These are phyloP conservation scores for Backusella luteola DNA, from an alignment of 192 early-diverging fungal genomes.

Conservation along the genomic window DNA sequence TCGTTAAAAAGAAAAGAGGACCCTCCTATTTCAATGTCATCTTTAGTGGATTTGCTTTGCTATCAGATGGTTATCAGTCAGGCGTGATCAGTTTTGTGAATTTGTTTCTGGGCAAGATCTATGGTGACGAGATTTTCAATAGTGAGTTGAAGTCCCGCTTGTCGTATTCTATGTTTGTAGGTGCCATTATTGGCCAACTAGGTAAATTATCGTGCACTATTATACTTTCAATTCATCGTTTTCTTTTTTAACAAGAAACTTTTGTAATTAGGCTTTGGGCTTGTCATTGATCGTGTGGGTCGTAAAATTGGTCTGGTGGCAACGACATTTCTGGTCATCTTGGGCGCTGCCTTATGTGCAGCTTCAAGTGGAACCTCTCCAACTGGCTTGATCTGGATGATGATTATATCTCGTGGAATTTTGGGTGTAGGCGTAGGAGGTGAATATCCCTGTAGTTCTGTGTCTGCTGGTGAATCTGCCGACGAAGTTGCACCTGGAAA, in stretches of 20 bases:
- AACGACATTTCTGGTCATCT: slow-evolving; percentile 45
- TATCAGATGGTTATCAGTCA: slow-evolving; percentile 58
- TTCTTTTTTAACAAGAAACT: not conserved
- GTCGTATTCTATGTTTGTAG: slow-evolving; percentile 51
- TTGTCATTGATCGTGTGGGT: slow-evolving; percentile 53
- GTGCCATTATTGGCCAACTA: slow-evolving; percentile 52
- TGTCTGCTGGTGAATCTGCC: slow-evolving; percentile 51
- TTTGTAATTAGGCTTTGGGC: slow-evolving; percentile 35
- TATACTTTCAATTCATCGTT: too few relatives aligned
- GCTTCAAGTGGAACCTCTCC: slow-evolving; percentile 42
- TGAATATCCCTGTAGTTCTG: slow-evolving; percentile 56
- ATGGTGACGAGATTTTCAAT: slow-evolving; percentile 36
- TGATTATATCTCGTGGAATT: slow-evolving; percentile 43
- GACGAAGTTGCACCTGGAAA: slow-evolving; percentile 43
- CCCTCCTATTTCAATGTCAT: slow-evolving; percentile 32
- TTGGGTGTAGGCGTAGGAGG: slow-evolving; percentile 49
- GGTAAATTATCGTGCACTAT: not conserved
- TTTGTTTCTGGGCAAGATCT: slow-evolving; percentile 43
- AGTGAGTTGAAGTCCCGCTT: slow-evolving; percentile 41
- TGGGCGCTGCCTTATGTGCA: slow-evolving; percentile 43
- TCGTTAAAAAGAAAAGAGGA: not conserved
- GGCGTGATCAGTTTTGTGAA: slow-evolving; percentile 52
- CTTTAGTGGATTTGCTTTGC: slow-evolving; percentile 41
- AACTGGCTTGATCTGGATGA: slow-evolving; percentile 45
- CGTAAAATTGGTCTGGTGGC: slow-evolving; percentile 51